Base-by-base conservation (phyloP, 495 filamentous ascomycete genomes). In the Aspergillus mulundensis region DNA sequence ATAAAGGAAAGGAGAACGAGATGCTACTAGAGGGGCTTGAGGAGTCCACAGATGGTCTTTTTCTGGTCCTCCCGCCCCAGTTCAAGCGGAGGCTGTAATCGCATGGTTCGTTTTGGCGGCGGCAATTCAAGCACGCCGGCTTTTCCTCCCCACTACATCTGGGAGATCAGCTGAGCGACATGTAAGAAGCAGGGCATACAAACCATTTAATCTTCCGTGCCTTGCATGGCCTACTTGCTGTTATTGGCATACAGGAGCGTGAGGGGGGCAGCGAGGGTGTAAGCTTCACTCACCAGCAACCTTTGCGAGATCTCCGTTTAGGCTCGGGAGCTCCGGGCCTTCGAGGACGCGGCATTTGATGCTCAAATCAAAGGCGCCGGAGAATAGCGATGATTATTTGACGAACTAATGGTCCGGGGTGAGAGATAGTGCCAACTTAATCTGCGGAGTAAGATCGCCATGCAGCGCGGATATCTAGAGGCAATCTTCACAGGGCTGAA, bases 71-170 rank as follows among this genome's bases (percentile, higher is more conserved):
- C 30, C 90, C 88, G 53, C 86, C 88, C 90, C 90, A 94, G 61
- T 91, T 93, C 60, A 95, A 72, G 16, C 87, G 79, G 65, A 94
- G 88, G 66, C 84, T 90, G 72, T 94, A 95, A 70, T 95, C 90
- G 71, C 90, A 95, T 24, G 73, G 70, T 65, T 93, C 89, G 44
- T 85, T 86, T 61, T 85, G 85, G 50, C 84, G 84, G 64, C 84
- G 79, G 66, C 90, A 95, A 64, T 92, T 92, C 48, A 81, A 64
- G 68, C 90, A 95, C 63, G 72, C 70, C 10, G 90, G 90, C 62
- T 88, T 89, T 65, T 88, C 86, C 66, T 95, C 90, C 18, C 87
- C 90, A 66, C 71, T 76, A 45, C 41, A 54, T 57, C 50, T 50
- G 20, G 30, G 36, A 1, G 4, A 42, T 64, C 32, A 60, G 48